phyloP scores from a whole-genome alignment of 345 rosid genomes.

The Jatropha curcas region DNA sequence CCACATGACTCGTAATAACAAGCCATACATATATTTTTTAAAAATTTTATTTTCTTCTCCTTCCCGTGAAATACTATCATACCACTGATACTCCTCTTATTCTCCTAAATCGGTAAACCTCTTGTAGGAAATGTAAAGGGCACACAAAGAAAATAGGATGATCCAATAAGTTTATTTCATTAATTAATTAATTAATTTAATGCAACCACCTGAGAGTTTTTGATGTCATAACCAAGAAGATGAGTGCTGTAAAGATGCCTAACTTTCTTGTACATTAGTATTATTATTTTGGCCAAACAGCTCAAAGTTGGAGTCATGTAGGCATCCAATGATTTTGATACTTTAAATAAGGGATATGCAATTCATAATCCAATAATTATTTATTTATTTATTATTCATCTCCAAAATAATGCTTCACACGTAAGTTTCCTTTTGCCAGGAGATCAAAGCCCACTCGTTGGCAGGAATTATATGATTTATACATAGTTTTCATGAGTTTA shows the following conservation, averaged over 20 bases:
- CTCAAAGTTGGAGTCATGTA: slow-evolving; percentile 8
- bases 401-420: background rate
- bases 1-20: no score
- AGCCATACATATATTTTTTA: background rate
- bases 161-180: no score
- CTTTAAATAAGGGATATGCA: background rate
- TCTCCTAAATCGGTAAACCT: no score
- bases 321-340: slow-evolving; percentile 5
- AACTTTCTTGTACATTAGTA: background rate
- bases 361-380: background rate
- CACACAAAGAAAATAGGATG: no score
- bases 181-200: no score
- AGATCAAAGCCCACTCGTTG: background rate
- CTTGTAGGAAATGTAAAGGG: no score
- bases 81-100: no score
- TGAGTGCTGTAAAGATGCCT: background rate
- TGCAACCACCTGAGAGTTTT: background rate
- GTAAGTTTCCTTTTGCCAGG: background rate
- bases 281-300: background rate
- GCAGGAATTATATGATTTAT: no score
- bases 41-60: no score
- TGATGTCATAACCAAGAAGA: background rate
- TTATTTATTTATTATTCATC: background rate
- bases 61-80: no score
- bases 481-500: no score